Evolutionary conservation across 2,329 filamentous ascomycete species (phyloP).

Genomic region (Tolypocladium inflatum): DNA sequence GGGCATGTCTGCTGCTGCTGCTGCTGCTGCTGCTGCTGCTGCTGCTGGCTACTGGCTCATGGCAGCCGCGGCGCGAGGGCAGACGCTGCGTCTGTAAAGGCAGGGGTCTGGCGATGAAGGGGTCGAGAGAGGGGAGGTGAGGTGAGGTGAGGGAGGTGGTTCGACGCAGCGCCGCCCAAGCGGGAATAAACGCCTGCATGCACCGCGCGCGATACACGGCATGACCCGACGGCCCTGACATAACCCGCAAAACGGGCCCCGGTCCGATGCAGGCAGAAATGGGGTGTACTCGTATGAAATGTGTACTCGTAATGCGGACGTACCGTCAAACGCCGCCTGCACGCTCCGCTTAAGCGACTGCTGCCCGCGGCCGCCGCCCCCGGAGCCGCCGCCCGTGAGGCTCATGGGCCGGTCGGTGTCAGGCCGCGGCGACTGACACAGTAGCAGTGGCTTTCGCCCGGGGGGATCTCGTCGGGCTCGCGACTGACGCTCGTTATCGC

Average conservation of each 20-base stretch:
- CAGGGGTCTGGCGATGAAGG: too few relatives aligned
- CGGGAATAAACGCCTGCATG: neutral
- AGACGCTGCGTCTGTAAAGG: too few relatives aligned
- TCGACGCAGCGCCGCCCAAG: conserved; percentile 3
- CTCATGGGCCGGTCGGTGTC: conserved; percentile 30
- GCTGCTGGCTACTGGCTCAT: neutral
- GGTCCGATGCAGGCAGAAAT: too few relatives aligned
- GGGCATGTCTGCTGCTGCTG: conserved; percentile 16
- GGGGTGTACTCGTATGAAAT: too few relatives aligned
- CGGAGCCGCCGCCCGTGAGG: conserved; percentile 41
- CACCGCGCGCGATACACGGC: neutral
- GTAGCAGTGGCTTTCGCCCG: too few relatives aligned
- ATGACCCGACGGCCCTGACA: conserved; percentile 1
- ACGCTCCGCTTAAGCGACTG: conserved; percentile 48
- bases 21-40: conserved; percentile 6
- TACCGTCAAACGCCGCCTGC: conserved; percentile 53
- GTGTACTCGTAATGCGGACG: too few relatives aligned
- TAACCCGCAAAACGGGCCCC: neutral
- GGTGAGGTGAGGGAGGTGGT: neutral
- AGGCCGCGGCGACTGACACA: neutral
- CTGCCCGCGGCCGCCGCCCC: conserved; percentile 25
- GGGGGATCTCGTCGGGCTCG: too few relatives aligned
- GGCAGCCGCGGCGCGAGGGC: neutral
- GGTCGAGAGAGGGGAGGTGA: neutral
- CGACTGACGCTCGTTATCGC: too few relatives aligned